phyloP scores from a whole-genome alignment of 768 basidiomycete species.

The Russula sp. region DNA sequence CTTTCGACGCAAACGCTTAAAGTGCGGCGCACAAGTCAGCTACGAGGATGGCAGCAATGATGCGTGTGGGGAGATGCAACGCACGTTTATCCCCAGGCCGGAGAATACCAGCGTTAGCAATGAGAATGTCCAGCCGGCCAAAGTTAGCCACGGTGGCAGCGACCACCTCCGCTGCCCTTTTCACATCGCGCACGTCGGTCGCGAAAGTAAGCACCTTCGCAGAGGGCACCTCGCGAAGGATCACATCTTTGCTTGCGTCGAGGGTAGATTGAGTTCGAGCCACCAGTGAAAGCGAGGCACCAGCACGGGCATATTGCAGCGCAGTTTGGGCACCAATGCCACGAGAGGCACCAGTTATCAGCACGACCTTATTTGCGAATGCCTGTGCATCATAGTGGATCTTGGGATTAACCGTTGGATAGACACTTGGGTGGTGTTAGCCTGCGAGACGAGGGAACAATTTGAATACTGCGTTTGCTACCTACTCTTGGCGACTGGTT shows the following conservation, averaged over 20 bases:
- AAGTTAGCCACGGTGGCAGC: conserved; percentile 5
- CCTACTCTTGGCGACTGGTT: conserved; percentile 1
- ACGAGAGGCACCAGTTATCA: conserved; percentile 32
- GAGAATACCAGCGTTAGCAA: conserved; percentile 17
- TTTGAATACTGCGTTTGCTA: not conserved
- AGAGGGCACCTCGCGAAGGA: conserved; percentile 4
- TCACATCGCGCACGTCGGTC: conserved; percentile 15
- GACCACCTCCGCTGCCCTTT: conserved; percentile 4
- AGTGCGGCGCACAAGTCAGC: not conserved
- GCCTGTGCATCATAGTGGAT: conserved; percentile 15
- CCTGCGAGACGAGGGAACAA: too few relatives aligned
- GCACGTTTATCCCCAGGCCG: not conserved
- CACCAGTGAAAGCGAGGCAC: conserved; percentile 27
- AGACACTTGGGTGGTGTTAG: conserved; percentile 12
- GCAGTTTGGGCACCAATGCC: conserved; percentile 32
- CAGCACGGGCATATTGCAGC: conserved; percentile 26
- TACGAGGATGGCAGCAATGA: not conserved
- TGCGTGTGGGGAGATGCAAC: not conserved
- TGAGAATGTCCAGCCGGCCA: conserved; percentile 21
- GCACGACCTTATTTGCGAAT: conserved; percentile 25
- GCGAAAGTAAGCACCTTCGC: conserved; percentile 14
- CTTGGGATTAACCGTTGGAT: conserved; percentile 12
- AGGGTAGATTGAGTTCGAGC: conserved; percentile 15
- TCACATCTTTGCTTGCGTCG: conserved; percentile 1
- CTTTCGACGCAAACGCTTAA: conserved; percentile 8